Base-by-base conservation (phyloP, 768 basidiomycete species). In the Rhizopogon roseolus region DNA sequence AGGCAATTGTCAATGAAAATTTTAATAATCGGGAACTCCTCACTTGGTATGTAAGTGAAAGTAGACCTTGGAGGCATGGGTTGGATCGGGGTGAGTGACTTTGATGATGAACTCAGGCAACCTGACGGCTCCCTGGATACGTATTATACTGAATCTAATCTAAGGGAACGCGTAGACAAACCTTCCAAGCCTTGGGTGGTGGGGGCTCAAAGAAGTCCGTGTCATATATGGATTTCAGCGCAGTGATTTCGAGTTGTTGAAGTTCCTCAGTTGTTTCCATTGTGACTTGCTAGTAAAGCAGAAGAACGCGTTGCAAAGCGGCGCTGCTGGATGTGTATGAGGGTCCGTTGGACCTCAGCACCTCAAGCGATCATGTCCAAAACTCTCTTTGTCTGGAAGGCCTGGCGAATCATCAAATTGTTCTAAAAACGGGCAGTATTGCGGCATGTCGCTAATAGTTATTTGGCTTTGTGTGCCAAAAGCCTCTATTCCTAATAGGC, bases 111-210 rank as follows among this genome's bases (percentile, higher is more conserved):
- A 92, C 72, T 91, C 89, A 49, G 82, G 87, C 34, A 87, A 72
- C 58, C 84, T 76, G 38, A 76, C 70, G 22, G 88, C 90, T 54
- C 80, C 82, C 90, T 91, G 55, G 1, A 36, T 14, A 43, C 57
- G 43, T 0, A 55, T 58, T 44, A 37, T 28, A 44, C 34, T 36
- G 14, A 41, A 29, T 41, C 42, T 34, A 27, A 50, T 54, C 27
- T 25, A 49, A 25, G 14, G 32, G 28, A 36, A 44, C 8, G 66
- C 71, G 19, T 32, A 8, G 7, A 14, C 5, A 19, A 51, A 88
- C 90, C 79, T 90, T 92, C 90, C 91, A 93, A 49, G 81, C 90
- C 63, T 82, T 90, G 32, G 86, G 85, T 14, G 88, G 84, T 19
- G 85, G 85, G 52, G 78, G 79, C 62, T 87, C 80, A 25, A 83